These are phyloP conservation scores for Mycena alexandri DNA, from an alignment of 768 basidiomycete species.

Conservation along the genomic window DNA sequence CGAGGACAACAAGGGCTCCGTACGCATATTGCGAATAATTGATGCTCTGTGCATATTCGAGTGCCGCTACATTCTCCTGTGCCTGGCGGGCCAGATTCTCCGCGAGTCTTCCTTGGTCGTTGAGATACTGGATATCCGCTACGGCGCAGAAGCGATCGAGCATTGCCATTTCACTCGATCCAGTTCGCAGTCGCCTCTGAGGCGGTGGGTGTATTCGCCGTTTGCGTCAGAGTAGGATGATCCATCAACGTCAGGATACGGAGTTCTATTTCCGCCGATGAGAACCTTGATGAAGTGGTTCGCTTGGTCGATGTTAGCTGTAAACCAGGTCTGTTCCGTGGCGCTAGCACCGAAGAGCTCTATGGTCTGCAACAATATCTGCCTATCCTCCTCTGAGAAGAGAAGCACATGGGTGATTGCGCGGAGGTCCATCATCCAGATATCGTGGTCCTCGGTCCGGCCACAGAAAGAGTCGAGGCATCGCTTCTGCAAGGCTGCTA, in stretches of 20 bases:
- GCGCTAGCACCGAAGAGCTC: not conserved
- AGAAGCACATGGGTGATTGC: not conserved
- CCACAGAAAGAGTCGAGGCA: not conserved
- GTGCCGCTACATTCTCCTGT: not conserved
- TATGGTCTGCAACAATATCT: not conserved
- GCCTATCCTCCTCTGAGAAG: slow-evolving; percentile 1
- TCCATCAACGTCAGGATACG: not conserved
- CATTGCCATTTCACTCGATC: not conserved
- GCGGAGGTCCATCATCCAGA: not conserved
- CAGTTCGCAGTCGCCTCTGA: not conserved
- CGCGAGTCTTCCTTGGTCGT: slow-evolving; percentile 11
- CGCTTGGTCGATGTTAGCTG: not conserved
- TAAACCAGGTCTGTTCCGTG: not conserved
- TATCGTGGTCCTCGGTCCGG: not conserved
- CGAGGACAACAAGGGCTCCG: slow-evolving; percentile 3
- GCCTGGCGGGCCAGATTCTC: not conserved
- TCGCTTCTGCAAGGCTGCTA: not conserved
- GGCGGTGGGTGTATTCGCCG: not conserved
- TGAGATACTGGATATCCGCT: slow-evolving; percentile 4
- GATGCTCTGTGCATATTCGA: slow-evolving; percentile 1
- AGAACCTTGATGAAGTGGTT: slow-evolving; percentile 13
- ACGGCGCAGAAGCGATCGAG: slow-evolving; percentile 2
- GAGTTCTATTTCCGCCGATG: not conserved
- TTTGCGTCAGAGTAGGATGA: not conserved
- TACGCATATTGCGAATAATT: slow-evolving; percentile 8